Conservation (phyloP, 306 rosid genomes). For the Cicer cuneatum region DNA sequence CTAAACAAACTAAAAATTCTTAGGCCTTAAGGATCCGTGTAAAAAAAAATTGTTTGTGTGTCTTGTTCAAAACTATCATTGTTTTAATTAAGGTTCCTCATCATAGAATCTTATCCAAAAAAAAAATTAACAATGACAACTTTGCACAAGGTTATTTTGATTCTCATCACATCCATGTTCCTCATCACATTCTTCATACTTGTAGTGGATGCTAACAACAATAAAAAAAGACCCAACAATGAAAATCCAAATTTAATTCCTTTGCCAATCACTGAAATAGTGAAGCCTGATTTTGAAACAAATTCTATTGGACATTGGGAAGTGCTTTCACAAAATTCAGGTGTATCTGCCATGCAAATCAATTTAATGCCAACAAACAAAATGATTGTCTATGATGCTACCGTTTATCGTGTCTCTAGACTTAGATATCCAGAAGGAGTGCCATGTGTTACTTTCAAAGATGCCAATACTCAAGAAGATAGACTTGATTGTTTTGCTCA, state of each 20-base stretch:
- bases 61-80: background rate
- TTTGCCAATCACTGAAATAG: background rate
- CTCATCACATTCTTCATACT: slow-evolving; percentile 50
- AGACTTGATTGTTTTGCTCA: slow-evolving; percentile 73
- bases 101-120: background rate
- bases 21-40: background rate
- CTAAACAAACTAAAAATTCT: background rate
- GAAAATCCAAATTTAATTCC: background rate
- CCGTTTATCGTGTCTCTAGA: slow-evolving; percentile 58
- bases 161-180: slow-evolving; percentile 52
- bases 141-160: slow-evolving; percentile 37
- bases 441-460: slow-evolving; percentile 54
- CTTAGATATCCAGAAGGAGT: slow-evolving; percentile 49
- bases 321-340: slow-evolving; percentile 44
- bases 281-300: slow-evolving; percentile 40
- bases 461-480: background rate
- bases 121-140: slow-evolving; percentile 54
- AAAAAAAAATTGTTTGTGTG: background rate
- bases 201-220: slow-evolving; percentile 16
- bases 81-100: background rate
- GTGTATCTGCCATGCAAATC: slow-evolving; percentile 81
- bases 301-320: slow-evolving; percentile 56
- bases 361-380: slow-evolving; percentile 74
- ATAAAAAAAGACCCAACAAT: too few species aligned
- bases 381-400: slow-evolving; percentile 62